phyloP scores from a whole-genome alignment of 805 yeast genomes.

The Komagataella populi region DNA sequence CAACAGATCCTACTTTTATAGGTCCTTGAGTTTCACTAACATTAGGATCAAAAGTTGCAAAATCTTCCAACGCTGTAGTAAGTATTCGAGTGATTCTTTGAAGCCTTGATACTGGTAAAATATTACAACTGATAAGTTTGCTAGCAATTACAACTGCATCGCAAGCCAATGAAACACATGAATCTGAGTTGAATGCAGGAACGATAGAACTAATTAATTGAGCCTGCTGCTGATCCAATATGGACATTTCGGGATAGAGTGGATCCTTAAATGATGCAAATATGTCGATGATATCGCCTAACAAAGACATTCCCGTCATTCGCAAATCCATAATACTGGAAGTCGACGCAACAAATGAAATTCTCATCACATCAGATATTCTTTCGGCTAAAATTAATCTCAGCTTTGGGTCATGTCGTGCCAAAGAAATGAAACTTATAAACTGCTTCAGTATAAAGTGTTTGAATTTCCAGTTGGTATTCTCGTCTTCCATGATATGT shows the following conservation, averaged over 20 bases:
- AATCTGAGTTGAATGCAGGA: constrained; percentile 69
- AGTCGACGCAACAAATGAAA: constrained; percentile 74
- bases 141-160: constrained; percentile 72
- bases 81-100: constrained; percentile 51
- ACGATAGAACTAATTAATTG: constrained; percentile 82
- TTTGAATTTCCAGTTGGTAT: constrained; percentile 45
- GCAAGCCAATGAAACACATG: constrained; percentile 61
- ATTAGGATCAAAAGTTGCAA: constrained; percentile 15
- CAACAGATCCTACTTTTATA: constrained; percentile 43
- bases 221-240: constrained; percentile 88
- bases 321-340: constrained; percentile 50
- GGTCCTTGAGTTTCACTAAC: constrained; percentile 19
- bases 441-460: constrained; percentile 31
- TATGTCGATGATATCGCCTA: constrained; percentile 46
- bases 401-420: constrained; percentile 23
- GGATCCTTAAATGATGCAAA: constrained; percentile 60
- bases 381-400: constrained; percentile 26
- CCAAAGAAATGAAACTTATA: constrained; percentile 24
- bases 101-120: constrained; percentile 33
- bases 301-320: constrained; percentile 48
- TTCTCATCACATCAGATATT: constrained; percentile 54
- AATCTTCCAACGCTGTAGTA: constrained; percentile 51
- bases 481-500: constrained; percentile 30
- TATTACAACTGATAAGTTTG: constrained; percentile 51
- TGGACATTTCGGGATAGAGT: constrained; percentile 51